Evolutionary conservation across 371 early-diverging fungal genomes (phyloP).

Genomic region (Rhizomucor pusillus): DNA sequence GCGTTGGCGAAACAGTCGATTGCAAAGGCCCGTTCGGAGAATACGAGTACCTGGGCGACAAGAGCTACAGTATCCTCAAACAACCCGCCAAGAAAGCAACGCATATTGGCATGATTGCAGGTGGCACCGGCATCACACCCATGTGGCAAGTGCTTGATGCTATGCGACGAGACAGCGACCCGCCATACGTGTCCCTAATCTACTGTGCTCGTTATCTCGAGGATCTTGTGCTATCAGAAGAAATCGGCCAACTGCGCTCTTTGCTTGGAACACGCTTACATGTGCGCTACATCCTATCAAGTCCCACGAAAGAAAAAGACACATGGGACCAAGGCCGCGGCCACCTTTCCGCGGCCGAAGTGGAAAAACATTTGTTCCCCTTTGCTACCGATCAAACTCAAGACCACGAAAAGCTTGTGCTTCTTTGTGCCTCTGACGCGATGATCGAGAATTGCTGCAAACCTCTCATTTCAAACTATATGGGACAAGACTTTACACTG

Average conservation of each 20-base stretch:
- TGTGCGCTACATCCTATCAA: slow-evolving; percentile 14
- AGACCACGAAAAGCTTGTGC: slow-evolving; percentile 18
- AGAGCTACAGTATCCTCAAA: slow-evolving; percentile 13
- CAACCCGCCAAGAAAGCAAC: neutral
- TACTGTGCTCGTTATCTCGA: slow-evolving; percentile 43
- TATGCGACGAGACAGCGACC: slow-evolving; percentile 20
- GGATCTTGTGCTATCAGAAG: slow-evolving; percentile 45
- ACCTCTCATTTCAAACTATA: slow-evolving; percentile 29
- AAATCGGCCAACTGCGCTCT: slow-evolving; percentile 21
- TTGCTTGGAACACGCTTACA: too few relatives aligned
- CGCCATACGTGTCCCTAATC: slow-evolving; percentile 42
- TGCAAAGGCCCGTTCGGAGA: slow-evolving; percentile 62
- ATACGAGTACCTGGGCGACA: slow-evolving; percentile 46
- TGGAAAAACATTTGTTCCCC: slow-evolving; percentile 25
- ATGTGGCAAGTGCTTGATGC: slow-evolving; percentile 50
- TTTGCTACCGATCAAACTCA: slow-evolving; percentile 4
- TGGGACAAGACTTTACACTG: slow-evolving; percentile 25
- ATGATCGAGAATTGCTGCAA: slow-evolving; percentile 45
- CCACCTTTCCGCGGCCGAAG: slow-evolving; percentile 21
- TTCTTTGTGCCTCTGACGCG: slow-evolving; percentile 49
- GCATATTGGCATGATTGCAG: slow-evolving; percentile 52
- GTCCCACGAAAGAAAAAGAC: slow-evolving; percentile 10
- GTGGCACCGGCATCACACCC: slow-evolving; percentile 72
- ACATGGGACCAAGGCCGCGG: slow-evolving; percentile 41
- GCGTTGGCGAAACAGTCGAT: slow-evolving; percentile 53